Evolutionary conservation across 306 rosid species (phyloP).

Genomic region (Quercus glauca): DNA sequence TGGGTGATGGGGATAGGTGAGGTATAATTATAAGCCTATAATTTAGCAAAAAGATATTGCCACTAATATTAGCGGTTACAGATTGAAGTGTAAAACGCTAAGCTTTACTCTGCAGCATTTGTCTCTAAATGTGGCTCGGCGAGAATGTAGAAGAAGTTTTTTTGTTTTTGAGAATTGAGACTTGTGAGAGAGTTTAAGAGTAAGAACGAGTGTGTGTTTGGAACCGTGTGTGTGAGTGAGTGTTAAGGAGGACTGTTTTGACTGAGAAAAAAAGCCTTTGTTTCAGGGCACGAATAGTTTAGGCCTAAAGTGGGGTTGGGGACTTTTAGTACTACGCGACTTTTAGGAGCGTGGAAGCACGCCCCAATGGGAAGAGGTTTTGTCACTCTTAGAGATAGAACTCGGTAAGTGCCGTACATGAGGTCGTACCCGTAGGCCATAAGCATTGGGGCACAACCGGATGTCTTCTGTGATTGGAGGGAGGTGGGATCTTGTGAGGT

Average conservation of each 20-base stretch:
- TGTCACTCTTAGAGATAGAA: neutral
- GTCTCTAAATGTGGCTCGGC: conserved; percentile 1
- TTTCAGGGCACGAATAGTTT: conserved; percentile 5
- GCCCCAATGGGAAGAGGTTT: neutral
- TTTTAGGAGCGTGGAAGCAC: conserved; percentile 15
- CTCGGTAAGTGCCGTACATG: conserved; percentile 14
- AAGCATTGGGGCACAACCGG: neutral
- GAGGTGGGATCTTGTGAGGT: conserved; percentile 19
- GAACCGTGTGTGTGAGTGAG: neutral
- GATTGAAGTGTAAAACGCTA: conserved; percentile 19
- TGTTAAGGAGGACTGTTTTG: conserved; percentile 33
- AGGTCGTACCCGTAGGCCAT: conserved; percentile 24
- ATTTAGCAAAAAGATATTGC: conserved; percentile 21
- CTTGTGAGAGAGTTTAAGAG: neutral
- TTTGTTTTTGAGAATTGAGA: neutral
- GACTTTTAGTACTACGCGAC: conserved; percentile 1
- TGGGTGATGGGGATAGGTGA: conserved; percentile 17
- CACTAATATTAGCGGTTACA: conserved; percentile 34
- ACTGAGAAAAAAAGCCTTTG: conserved; percentile 26
- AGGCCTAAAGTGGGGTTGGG: neutral
- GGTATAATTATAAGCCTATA: neutral
- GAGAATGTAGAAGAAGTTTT: neutral
- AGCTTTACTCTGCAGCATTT: neutral
- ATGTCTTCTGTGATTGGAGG: conserved; percentile 8
- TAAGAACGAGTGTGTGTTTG: neutral